Base-by-base conservation (phyloP, 306 rosid species). In the Prunus kanzakura region DNA sequence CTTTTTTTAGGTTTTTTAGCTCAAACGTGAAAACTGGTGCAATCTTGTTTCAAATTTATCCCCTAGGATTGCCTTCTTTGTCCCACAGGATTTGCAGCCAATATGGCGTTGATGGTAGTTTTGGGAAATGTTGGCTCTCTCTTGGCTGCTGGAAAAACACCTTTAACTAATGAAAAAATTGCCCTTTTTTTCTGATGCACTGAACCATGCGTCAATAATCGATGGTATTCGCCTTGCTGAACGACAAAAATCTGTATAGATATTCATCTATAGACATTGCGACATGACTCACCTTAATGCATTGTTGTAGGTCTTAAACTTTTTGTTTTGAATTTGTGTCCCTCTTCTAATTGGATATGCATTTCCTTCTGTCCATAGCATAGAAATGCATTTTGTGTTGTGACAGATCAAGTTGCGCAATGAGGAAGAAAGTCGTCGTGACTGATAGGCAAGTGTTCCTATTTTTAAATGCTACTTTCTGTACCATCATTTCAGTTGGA, bases 21-120 rank as follows among this genome's bases (percentile, higher is more conserved):
- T 57, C 29, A 57, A 46, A 46, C 2, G 50, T 27, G 64, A 82
- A 83, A 81, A 72, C 91, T 89, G 78, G 88, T 88, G 54, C 57
- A 57, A 32, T 79, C 73, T 68, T 77, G 76, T 80, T 85, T 89
- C 69, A 80, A 80, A 76, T 81, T 85, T 76, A 78, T 91, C 81
- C 85, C 69, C 88, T 88, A 94, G 98, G 98, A 94, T 87, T 94
- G 98, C 86, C 97, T 94, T 82, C 98, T 94, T 85, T 92, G 97
- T 87, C 97, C 98, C 76, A 90, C 98, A 76, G 98, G 98, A 71
- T 94, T 92, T 90, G 87, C 98, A 52, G 98, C 98, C 82, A 94
- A 94, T 89, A 92, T 92, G 98, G 98, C 98, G 11, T 11, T 90
- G 87, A 90, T 94, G 96, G 93, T 90, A 32, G 88, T 93, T 27